These are phyloP conservation scores for Tuber aestivum DNA, from an alignment of 495 filamentous ascomycete genomes.

Conservation along the genomic window DNA sequence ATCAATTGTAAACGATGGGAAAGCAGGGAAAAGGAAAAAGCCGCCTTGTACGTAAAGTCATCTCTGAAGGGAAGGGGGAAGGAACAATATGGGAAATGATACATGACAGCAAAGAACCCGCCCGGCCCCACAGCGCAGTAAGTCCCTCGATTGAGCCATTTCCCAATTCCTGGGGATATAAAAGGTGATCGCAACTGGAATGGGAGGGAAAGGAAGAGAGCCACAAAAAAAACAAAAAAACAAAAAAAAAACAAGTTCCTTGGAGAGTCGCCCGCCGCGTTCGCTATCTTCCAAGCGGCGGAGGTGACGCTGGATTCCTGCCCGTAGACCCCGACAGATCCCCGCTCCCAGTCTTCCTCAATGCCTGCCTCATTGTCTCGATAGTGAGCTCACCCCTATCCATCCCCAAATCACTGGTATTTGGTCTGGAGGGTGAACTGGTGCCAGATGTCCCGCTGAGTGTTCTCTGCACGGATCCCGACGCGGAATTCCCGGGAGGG, in stretches of 20 bases:
- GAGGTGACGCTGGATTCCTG: slow-evolving; percentile 14
- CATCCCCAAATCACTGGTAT: slow-evolving; percentile 30
- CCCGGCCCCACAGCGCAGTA: background rate
- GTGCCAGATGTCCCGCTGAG: slow-evolving; percentile 25
- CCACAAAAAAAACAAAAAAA: slow-evolving; percentile 8
- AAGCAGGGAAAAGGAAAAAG: slow-evolving; percentile 6
- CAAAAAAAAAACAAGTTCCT: slow-evolving; percentile 4
- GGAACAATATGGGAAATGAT: slow-evolving; percentile 13
- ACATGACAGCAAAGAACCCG: slow-evolving; percentile 11
- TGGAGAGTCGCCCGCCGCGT: background rate
- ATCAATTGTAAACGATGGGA: background rate
- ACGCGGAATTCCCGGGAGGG: slow-evolving; percentile 45
- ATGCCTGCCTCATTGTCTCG: slow-evolving; percentile 85
- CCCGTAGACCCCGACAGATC: slow-evolving; percentile 51
- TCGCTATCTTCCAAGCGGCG: background rate
- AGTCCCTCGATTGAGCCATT: background rate
- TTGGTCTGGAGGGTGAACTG: slow-evolving; percentile 36
- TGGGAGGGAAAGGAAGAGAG: background rate
- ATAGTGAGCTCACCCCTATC: slow-evolving; percentile 66
- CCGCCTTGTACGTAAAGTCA: slow-evolving; percentile 10
- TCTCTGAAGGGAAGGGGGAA: slow-evolving; percentile 11
- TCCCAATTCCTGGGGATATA: background rate
- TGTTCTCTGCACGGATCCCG: slow-evolving; percentile 27
- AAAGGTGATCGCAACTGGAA: background rate
- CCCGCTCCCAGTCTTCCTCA: slow-evolving; percentile 72